These are phyloP conservation scores for Coemansia sp. DNA, from an alignment of 192 early-diverging fungal genomes.

Conservation along the genomic window DNA sequence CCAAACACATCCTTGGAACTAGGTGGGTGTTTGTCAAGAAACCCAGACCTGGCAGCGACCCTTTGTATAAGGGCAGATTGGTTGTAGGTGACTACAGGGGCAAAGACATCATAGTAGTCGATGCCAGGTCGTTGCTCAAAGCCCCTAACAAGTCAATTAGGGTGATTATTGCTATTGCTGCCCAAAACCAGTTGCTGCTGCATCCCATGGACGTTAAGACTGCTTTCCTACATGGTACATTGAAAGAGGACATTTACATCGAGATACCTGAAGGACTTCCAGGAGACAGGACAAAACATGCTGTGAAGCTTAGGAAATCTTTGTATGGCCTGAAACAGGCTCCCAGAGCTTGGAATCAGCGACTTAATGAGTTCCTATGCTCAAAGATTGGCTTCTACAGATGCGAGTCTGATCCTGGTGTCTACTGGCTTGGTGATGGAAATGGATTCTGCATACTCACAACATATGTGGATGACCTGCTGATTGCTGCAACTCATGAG, in stretches of 20 bases:
- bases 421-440: neutral
- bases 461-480: conserved; percentile 12
- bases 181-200: too few species aligned
- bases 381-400: too few species aligned
- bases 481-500: neutral
- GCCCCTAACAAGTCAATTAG: too few species aligned
- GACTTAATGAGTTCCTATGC: neutral
- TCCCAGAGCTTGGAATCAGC: conserved; percentile 1
- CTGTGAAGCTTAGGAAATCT: neutral
- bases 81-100: too few species aligned
- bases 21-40: too few species aligned
- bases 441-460: conserved; percentile 5
- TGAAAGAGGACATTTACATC: conserved; percentile 10
- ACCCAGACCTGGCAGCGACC: too few species aligned
- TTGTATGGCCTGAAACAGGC: conserved; percentile 17
- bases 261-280: conserved; percentile 14
- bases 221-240: neutral
- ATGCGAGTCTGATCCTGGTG: conserved; percentile 5
- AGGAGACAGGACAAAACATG: neutral
- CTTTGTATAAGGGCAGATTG: too few species aligned
- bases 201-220: neutral
- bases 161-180: too few species aligned
- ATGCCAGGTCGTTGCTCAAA: too few species aligned
- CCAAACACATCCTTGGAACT: too few species aligned
- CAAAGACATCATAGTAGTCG: too few species aligned